phyloP scores from a whole-genome alignment of 192 early-diverging fungal genomes.

The Coemansia sp. region DNA sequence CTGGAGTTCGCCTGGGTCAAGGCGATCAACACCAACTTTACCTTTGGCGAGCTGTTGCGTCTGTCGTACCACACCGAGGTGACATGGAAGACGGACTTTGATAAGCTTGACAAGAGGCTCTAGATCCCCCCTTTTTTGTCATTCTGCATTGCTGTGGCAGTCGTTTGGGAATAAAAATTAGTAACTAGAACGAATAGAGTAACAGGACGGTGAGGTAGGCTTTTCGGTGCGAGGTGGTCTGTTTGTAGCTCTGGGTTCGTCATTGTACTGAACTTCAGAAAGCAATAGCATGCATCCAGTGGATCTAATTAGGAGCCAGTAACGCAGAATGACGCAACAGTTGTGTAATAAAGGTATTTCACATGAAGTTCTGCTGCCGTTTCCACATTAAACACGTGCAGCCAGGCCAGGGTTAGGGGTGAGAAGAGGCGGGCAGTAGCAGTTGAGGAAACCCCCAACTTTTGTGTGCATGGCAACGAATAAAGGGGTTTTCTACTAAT shows the following conservation, averaged over 20 bases:
- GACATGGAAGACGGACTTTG: slow-evolving; percentile 47
- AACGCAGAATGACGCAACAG: neutral
- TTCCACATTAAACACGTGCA: too few species aligned
- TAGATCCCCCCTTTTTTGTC: neutral
- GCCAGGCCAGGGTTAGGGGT: too few species aligned
- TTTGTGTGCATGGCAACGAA: too few species aligned
- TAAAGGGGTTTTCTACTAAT: too few species aligned
- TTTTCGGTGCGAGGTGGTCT: too few species aligned
- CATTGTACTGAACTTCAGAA: too few species aligned
- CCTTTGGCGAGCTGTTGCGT: slow-evolving; percentile 73
- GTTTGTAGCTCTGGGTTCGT: too few species aligned
- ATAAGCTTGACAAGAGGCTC: slow-evolving; percentile 26
- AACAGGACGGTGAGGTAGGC: too few species aligned
- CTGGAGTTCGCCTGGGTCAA: slow-evolving; percentile 92
- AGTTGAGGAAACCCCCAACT: too few species aligned
- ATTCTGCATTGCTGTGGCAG: neutral
- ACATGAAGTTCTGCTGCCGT: neutral
- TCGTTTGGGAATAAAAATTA: neutral
- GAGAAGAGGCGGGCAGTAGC: too few species aligned
- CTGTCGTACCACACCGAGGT: slow-evolving; percentile 32
- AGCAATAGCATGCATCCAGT: too few species aligned
- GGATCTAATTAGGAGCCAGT: neutral
- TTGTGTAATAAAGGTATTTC: neutral
- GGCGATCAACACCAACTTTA: slow-evolving; percentile 78
- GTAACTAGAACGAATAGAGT: too few species aligned